Evolutionary conservation across 345 rosid species (phyloP).

Genomic region (Draba incana): DNA sequence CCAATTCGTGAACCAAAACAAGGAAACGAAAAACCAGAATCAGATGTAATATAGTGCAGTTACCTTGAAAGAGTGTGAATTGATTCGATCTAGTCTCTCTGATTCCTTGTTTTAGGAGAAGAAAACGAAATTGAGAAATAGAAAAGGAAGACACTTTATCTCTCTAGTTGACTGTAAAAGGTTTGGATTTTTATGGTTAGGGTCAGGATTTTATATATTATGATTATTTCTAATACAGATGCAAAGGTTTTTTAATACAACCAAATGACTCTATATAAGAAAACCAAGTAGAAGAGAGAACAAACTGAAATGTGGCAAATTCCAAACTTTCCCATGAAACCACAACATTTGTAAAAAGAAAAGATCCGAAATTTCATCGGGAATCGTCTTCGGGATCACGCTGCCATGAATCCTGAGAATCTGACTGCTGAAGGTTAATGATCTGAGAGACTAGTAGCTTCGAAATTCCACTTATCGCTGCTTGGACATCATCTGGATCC

Average conservation of each 20-base stretch:
- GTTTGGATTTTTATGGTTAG: background rate
- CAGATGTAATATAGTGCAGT: slow-evolving; percentile 10
- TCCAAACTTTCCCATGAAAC: slow-evolving; percentile 22
- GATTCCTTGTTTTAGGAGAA: no score
- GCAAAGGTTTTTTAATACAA: background rate
- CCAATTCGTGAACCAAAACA: slow-evolving; percentile 6
- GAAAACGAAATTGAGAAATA: background rate
- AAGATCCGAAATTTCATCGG: slow-evolving; percentile 25
- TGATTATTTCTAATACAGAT: background rate
- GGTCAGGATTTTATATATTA: background rate
- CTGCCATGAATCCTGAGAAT: slow-evolving; percentile 55
- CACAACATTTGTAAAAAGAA: slow-evolving; percentile 24
- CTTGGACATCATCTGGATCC: slow-evolving; percentile 78
- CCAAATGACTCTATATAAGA: background rate
- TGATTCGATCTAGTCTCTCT: no score
- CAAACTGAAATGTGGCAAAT: background rate
- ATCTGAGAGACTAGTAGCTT: slow-evolving; percentile 81
- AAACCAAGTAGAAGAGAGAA: background rate
- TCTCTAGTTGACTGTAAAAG: background rate
- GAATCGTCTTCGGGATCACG: slow-evolving; percentile 36
- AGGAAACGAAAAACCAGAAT: slow-evolving; percentile 1
- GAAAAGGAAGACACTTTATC: slow-evolving; percentile 7
- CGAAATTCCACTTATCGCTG: slow-evolving; percentile 79
- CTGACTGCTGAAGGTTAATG: slow-evolving; percentile 74
- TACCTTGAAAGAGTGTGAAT: slow-evolving; percentile 9